These are phyloP conservation scores for Leonotis leonurus DNA, from an alignment of 257 asterid species.

Conservation along the genomic window DNA sequence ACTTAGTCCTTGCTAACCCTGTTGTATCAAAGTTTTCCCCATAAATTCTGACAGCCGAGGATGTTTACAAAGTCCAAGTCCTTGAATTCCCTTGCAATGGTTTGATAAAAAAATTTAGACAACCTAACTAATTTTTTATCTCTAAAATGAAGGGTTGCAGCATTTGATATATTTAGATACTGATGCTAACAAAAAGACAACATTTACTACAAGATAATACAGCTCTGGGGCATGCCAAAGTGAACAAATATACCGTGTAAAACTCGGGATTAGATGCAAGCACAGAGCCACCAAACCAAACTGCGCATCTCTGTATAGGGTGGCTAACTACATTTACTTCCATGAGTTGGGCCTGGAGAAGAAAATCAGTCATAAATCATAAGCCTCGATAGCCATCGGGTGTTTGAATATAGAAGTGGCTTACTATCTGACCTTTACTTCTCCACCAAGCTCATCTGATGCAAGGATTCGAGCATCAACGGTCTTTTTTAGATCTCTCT, in stretches of 20 bases:
- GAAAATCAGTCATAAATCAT: conserved; percentile 8
- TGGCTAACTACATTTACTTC: conserved; percentile 94
- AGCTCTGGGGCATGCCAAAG: conserved; percentile 1
- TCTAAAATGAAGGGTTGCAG: background rate
- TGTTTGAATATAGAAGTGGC: background rate
- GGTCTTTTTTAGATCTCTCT: conserved; percentile 78
- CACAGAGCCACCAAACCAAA: conserved; percentile 98
- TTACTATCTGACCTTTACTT: conserved; percentile 42
- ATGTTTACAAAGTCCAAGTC: background rate
- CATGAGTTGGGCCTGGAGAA: conserved; percentile 69
- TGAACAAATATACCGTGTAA: conserved; percentile 45
- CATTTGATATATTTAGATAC: background rate
- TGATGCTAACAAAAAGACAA: background rate
- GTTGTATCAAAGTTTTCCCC: conserved; percentile 1
- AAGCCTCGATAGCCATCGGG: background rate
- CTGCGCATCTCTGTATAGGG: conserved; percentile 92
- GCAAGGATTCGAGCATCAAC: conserved; percentile 81
- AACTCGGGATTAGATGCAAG: conserved; percentile 95
- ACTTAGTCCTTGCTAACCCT: background rate
- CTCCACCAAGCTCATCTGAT: conserved; percentile 62
- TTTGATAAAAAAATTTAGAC: background rate
- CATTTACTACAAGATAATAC: conserved; percentile 4
- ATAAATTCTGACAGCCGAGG: background rate
- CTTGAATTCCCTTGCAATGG: background rate
- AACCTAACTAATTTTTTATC: background rate